Evolutionary conservation across 75 land plant species (phyloP).

Genomic region (Sequoiadendron giganteum): DNA sequence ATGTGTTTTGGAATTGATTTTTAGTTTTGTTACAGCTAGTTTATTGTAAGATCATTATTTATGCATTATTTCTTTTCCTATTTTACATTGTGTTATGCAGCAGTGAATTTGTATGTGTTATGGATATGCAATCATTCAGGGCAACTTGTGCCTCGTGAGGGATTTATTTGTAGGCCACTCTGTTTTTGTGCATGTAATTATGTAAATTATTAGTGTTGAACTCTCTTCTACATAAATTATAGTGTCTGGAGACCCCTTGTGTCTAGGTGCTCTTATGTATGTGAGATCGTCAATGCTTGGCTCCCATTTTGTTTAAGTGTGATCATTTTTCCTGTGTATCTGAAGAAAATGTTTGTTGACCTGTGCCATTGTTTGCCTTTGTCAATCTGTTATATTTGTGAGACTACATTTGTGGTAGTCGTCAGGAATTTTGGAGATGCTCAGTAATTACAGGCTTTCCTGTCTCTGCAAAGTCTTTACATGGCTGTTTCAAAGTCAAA

Average conservation of each 20-base stretch:
- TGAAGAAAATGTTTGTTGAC: conserved; percentile 9
- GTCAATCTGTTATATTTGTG: conserved; percentile 12
- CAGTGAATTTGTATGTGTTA: neutral
- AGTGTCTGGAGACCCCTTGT: neutral
- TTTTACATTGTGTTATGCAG: neutral
- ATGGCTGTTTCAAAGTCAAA: conserved; percentile 19
- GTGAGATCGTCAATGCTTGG: neutral
- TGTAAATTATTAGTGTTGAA: neutral
- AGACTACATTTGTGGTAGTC: conserved; percentile 13
- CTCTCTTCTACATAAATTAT: neutral
- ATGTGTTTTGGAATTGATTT: neutral
- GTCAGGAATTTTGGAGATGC: conserved; percentile 13
- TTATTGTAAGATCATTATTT: neutral
- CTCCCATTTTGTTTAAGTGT: neutral
- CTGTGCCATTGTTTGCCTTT: conserved; percentile 1
- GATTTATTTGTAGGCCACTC: neutral
- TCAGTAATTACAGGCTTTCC: conserved; percentile 14
- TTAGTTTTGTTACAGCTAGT: neutral
- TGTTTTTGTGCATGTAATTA: neutral
- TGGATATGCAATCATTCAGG: neutral
- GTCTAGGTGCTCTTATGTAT: neutral
- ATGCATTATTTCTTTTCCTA: neutral
- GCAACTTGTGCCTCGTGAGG: neutral
- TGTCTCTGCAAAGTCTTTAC: conserved; percentile 16
- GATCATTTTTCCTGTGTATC: neutral